Percentiles rank a stretch among this genome's conserved stretches.
Evolutionary conservation across 345 rosid species (phyloP).

Genomic region (Angophora floribunda): DNA sequence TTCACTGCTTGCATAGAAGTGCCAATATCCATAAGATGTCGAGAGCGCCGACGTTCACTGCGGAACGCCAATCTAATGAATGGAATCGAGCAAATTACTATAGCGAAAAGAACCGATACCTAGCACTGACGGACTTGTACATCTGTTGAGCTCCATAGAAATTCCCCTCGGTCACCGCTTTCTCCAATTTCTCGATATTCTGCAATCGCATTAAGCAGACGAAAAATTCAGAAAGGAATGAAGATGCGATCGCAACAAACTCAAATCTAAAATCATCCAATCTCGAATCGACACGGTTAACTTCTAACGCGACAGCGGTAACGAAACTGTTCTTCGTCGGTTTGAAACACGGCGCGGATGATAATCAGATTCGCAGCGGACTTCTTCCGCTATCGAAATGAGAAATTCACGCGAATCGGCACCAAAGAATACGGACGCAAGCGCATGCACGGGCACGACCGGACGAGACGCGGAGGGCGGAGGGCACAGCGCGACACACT

Average conservation of each 20-base stretch:
- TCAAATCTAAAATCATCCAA: background rate
- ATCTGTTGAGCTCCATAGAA: conserved; percentile 96
- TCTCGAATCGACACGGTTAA: background rate
- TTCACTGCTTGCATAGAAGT: background rate
- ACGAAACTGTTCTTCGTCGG: background rate
- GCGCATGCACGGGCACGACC: background rate
- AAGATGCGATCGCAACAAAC: background rate
- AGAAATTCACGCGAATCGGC: background rate
- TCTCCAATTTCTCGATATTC: conserved; percentile 77
- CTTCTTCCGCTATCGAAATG: background rate
- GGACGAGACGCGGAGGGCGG: background rate
- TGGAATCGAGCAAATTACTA: background rate
- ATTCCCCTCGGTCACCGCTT: conserved; percentile 67
- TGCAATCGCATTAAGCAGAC: conserved; percentile 8
- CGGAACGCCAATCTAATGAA: background rate
- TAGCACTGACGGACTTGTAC: conserved; percentile 84
- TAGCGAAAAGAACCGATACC: conserved; percentile 21
- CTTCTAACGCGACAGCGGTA: background rate
- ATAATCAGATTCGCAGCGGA: background rate
- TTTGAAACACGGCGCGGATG: background rate
- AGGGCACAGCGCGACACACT: background rate
- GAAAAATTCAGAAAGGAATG: background rate
- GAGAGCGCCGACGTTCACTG: background rate
- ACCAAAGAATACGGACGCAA: background rate
- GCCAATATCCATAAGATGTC: background rate